Percentiles rank a stretch among this genome's conserved stretches.
Conservation (phyloP, 495 filamentous ascomycete species). For the Cryomyces minteri region DNA sequence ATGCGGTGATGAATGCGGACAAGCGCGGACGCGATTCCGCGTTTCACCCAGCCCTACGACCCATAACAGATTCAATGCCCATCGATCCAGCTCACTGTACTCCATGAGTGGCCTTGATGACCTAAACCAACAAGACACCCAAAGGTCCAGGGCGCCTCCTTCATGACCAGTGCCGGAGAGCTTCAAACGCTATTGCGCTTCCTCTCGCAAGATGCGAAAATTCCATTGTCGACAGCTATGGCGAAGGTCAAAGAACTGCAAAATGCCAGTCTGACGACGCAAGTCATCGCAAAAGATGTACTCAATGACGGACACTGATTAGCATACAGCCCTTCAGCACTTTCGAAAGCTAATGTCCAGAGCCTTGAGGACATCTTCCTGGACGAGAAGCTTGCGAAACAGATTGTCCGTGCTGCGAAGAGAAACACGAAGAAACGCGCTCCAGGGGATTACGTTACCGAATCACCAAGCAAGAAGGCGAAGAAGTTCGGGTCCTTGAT, state of each 20-base stretch:
- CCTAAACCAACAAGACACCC: not conserved
- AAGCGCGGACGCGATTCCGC: too few species aligned
- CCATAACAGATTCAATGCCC: too few species aligned
- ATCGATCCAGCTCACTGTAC: not conserved
- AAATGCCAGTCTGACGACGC: not conserved
- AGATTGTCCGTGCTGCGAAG: constrained; percentile 39
- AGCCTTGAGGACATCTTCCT: constrained; percentile 39
- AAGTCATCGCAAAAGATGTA: not conserved
- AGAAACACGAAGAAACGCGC: constrained; percentile 41
- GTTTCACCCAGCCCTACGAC: too few species aligned
- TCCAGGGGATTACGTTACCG: constrained; percentile 3
- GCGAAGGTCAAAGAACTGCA: constrained; percentile 5
- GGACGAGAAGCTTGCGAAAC: constrained; percentile 54
- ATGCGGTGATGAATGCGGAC: too few species aligned
- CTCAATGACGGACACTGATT: not conserved
- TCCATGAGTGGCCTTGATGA: not conserved
- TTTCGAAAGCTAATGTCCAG: constrained; percentile 38
- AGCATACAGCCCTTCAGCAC: constrained; percentile 24
- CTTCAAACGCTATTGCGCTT: constrained; percentile 46
- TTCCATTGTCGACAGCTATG: constrained; percentile 44
- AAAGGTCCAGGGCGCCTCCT: too few species aligned
- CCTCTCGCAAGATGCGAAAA: constrained; percentile 52
- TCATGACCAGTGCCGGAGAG: not conserved
- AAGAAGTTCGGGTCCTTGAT: constrained; percentile 22
- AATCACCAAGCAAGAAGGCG: constrained; percentile 11